Evolutionary conservation across 2,329 filamentous ascomycete genomes (phyloP).

Genomic region (Venturia aucupariae): DNA sequence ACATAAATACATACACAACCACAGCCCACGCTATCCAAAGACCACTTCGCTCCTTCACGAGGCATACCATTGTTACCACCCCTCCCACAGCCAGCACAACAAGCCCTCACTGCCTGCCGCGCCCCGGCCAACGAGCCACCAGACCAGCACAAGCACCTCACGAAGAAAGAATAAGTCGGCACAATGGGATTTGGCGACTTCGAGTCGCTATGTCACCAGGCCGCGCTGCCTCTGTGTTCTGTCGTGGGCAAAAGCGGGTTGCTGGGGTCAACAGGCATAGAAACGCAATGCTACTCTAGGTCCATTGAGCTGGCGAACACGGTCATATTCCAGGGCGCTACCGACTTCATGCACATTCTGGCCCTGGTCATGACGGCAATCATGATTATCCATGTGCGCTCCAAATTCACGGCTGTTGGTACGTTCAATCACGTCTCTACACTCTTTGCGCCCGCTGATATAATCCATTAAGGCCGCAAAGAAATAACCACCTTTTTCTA

Average conservation of each 20-base stretch:
- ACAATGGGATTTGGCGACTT: constrained; percentile 89
- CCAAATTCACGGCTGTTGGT: constrained; percentile 98
- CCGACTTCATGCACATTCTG: constrained; percentile 84
- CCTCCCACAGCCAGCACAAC: background rate
- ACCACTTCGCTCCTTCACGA: background rate
- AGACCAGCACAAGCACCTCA: background rate
- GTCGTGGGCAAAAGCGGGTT: constrained; percentile 68
- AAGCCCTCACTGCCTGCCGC: background rate
- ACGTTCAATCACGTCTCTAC: constrained; percentile 28
- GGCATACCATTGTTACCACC: background rate
- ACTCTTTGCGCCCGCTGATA: background rate
- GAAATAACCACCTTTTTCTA: constrained; percentile 90
- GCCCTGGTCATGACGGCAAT: constrained; percentile 87
- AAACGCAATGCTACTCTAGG: constrained; percentile 84
- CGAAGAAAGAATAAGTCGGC: background rate
- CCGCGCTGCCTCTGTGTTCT: constrained; percentile 78
- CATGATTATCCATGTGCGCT: constrained; percentile 94
- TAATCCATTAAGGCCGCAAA: constrained; percentile 46
- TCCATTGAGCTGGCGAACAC: constrained; percentile 97
- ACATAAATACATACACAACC: background rate
- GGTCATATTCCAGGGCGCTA: constrained; percentile 91
- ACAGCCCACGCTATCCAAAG: background rate
- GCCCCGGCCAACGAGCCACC: background rate
- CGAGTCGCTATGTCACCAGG: constrained; percentile 72
- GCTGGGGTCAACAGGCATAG: constrained; percentile 63